Evolutionary conservation across 352 stramenopile genomes (phyloP), one percentile per base, ranked within the genome.

Genomic region (Globisporangium irregulare): DNA sequence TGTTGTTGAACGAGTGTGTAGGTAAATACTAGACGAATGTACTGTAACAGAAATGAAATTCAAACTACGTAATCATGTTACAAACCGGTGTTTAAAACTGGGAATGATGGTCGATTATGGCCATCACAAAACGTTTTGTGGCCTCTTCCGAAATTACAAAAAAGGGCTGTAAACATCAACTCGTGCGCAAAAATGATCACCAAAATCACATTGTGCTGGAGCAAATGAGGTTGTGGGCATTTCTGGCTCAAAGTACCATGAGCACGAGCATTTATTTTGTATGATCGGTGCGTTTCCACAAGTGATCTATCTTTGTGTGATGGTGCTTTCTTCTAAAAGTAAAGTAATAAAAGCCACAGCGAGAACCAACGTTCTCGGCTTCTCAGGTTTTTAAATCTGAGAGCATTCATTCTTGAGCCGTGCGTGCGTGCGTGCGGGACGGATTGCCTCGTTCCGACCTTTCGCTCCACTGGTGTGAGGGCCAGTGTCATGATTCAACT

Each of bases 11-110:
- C 4, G 0, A 27, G 48, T 29, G 53, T 59, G 53, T 15, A 12
- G 59, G 14, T 54, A 46, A 32, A 43, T 66, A 66, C 10, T 43
- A 46, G 60, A 65, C 9, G 10, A 32, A 1, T 59, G 46, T 66
- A 66, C 36, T 41, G 54, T 59, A 41, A 18, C 27, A 32, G 25
- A 62, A 62, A 62, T 53, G 8, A 36, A 32, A 20, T 53, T 15
- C 18, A 1, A 3, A 8, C 6, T 51, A 51, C 18, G n/a, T 25
- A 15, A 54, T 54, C 7, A 10, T 12, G 50, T 20, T 57, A 34
- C 9, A 10, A 50, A 50, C 41, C 41, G 6, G 38, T 48, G 15
- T 48, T 0, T 48, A 15, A 7, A 18, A 8, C 0, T 18, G 12
- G 22, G 41, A 50, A 0, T 50, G 41, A 50, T n/a, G 41, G 41